A percentile compares a stretch with the other conserved stretches of the same genome.
Evolutionary conservation across 1,284 basidiomycete genomes (phyloP).

Genomic region (Pseudozyma thailandica): DNA sequence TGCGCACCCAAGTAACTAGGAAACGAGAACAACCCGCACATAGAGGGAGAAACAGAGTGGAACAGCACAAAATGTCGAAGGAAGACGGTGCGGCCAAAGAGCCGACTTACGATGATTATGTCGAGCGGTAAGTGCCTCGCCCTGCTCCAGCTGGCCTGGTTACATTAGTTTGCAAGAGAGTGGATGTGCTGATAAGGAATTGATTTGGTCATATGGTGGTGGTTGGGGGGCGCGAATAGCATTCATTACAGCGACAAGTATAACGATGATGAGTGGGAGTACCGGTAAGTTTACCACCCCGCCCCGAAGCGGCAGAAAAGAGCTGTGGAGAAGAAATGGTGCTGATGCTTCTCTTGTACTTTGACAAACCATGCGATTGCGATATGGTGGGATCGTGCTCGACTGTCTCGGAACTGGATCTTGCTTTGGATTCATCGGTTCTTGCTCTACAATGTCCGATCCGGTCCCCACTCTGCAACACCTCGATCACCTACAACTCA

Average conservation of each 20-base stretch:
- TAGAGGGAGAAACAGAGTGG: neutral
- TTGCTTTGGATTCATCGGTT: too few relatives aligned
- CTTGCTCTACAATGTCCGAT: too few relatives aligned
- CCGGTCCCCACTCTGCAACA: too few relatives aligned
- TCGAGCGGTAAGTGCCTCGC: slow-evolving; percentile 54
- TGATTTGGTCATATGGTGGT: too few relatives aligned
- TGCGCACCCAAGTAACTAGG: too few relatives aligned
- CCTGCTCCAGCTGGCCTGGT: neutral
- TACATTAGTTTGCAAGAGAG: neutral
- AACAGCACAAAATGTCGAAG: slow-evolving; percentile 10
- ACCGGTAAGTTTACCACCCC: slow-evolving; percentile 70
- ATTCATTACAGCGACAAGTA: slow-evolving; percentile 69
- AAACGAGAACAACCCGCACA: neutral
- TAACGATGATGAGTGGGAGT: slow-evolving; percentile 73
- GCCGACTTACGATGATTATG: slow-evolving; percentile 64
- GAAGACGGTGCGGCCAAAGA: slow-evolving; percentile 38
- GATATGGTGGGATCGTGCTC: too few relatives aligned
- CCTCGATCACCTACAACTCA: too few relatives aligned
- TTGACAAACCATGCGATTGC: too few relatives aligned
- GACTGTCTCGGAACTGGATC: too few relatives aligned
- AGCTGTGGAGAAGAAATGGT: too few relatives aligned
- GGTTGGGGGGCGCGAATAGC: slow-evolving; percentile 12
- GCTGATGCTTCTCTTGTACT: too few relatives aligned
- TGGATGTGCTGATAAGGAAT: neutral
- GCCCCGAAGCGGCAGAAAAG: neutral